Evolutionary conservation across 352 stramenopile species (phyloP).

Genomic region (Globisporangium sylvaticum): DNA sequence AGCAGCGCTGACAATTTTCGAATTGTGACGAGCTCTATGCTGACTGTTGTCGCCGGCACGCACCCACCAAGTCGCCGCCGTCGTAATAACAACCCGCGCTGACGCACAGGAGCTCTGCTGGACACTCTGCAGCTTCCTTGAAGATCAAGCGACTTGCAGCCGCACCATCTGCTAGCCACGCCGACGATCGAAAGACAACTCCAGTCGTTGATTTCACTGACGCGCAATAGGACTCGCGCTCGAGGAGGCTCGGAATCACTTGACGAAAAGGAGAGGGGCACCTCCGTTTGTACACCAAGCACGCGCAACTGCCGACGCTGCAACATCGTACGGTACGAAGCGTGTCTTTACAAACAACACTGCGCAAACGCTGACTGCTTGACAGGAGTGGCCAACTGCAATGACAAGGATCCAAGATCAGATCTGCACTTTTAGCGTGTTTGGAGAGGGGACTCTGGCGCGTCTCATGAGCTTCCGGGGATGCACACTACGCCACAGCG

Average conservation of each 20-base stretch:
- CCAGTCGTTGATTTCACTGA: neutral
- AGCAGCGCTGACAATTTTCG: neutral
- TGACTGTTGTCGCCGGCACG: neutral
- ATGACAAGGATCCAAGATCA: neutral
- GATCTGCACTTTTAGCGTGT: neutral
- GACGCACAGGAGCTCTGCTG: neutral
- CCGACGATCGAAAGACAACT: neutral
- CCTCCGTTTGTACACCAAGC: neutral
- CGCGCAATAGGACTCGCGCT: neutral
- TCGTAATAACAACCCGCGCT: neutral
- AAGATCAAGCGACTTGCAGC: neutral
- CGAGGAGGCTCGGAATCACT: neutral
- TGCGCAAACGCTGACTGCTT: neutral
- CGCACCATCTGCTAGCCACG: conserved; percentile 1
- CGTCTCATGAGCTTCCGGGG: neutral
- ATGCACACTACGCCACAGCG: neutral
- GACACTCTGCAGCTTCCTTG: neutral
- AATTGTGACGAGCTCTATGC: neutral
- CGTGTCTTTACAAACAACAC: neutral
- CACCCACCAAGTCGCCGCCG: neutral
- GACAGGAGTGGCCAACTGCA: neutral
- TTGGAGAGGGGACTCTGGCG: neutral
- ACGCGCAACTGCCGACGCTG: neutral
- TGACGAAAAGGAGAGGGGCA: neutral
- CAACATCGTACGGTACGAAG: neutral